These are phyloP conservation scores for Sarcodon aspratus DNA, from an alignment of 768 basidiomycete species.

Conservation along the genomic window DNA sequence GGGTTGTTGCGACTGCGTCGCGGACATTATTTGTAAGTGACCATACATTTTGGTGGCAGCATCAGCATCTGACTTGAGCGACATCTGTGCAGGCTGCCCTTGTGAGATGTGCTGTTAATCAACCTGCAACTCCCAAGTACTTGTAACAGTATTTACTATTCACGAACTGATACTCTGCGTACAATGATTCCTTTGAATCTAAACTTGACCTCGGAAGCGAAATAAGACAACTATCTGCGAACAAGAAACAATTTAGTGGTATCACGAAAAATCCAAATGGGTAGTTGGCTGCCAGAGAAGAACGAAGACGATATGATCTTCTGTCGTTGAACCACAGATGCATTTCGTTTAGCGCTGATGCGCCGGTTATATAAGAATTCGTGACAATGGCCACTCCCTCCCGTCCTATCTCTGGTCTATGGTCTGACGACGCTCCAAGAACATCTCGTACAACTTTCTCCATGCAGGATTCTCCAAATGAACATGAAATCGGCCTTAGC, in stretches of 20 bases:
- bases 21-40: constrained; percentile 58
- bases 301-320: neutral
- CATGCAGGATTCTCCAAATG: neutral
- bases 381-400: neutral
- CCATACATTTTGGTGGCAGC: neutral
- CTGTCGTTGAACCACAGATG: too few relatives aligned
- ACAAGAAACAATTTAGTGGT: neutral
- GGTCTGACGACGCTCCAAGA: neutral
- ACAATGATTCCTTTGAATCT: neutral
- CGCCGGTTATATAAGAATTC: too few relatives aligned
- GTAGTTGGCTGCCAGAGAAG: neutral
- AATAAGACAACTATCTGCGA: neutral
- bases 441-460: neutral
- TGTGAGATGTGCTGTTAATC: constrained; percentile 67
- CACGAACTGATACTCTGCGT: neutral
- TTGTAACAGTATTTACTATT: neutral
- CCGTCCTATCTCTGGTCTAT: neutral
- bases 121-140: neutral
- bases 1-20: constrained; percentile 63
- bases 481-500: constrained; percentile 12
- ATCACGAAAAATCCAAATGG: neutral
- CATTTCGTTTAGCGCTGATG: too few relatives aligned
- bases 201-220: neutral
- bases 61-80: constrained; percentile 2
- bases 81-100: constrained; percentile 45